Conservation (phyloP, 2,329 filamentous ascomycete species). For the Aquanectria penicillioides region DNA sequence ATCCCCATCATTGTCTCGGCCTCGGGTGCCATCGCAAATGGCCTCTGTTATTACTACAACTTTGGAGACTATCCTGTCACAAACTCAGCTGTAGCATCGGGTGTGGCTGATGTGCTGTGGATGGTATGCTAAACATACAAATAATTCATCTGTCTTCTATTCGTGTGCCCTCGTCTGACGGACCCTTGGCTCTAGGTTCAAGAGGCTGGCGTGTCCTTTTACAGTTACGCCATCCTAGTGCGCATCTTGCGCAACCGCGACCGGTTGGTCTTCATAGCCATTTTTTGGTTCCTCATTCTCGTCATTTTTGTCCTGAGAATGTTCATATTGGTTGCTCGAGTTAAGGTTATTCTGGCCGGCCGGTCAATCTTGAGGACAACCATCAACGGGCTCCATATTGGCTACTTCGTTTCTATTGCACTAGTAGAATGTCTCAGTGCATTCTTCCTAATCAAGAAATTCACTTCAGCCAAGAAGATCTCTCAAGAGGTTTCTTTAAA, state of each 20-base stretch:
- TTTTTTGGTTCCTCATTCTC: conserved; percentile 67
- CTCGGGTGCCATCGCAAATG: conserved; percentile 51
- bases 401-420: conserved; percentile 53
- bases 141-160: accelerated
- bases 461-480: conserved; percentile 43
- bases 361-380: conserved; percentile 34
- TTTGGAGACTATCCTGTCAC: conserved; percentile 29
- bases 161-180: not conserved
- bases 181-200: conserved; percentile 45
- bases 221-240: conserved; percentile 62
- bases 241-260: conserved; percentile 57
- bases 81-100: conserved; percentile 45
- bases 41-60: conserved; percentile 53
- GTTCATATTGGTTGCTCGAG: conserved; percentile 47
- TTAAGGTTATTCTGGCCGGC: conserved; percentile 42
- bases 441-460: conserved; percentile 51
- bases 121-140: conserved; percentile 48
- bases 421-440: conserved; percentile 52
- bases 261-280: conserved; percentile 55
- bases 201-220: conserved; percentile 54
- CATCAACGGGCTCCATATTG: conserved; percentile 52
- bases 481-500: conserved; percentile 39
- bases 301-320: conserved; percentile 61
- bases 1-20: conserved; percentile 51
- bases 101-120: conserved; percentile 52